A percentile compares a stretch with the other conserved stretches of the same genome.
These are phyloP conservation scores for Neurospora sublineolata DNA, from an alignment of 495 filamentous ascomycete species.

Conservation along the genomic window DNA sequence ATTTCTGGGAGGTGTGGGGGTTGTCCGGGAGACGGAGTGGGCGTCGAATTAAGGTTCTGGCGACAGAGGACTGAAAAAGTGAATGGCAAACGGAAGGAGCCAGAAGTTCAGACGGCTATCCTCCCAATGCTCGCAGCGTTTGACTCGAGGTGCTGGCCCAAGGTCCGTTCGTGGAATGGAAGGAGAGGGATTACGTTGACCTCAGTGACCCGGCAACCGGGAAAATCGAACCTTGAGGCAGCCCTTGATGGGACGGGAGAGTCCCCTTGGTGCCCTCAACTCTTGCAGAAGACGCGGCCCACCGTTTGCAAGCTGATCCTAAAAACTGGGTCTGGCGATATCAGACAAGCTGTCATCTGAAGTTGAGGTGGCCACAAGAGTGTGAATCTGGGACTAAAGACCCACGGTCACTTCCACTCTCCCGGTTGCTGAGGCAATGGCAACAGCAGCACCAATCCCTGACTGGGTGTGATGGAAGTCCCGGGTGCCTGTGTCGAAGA, in stretches of 20 bases:
- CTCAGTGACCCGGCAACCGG: neutral
- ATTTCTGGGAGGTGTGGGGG: neutral
- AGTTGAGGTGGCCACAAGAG: neutral
- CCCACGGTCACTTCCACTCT: neutral
- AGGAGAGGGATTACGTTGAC: neutral
- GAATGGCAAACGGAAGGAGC: neutral
- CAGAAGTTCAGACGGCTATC: neutral
- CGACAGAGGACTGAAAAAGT: neutral
- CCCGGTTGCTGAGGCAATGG: neutral
- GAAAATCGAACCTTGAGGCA: neutral
- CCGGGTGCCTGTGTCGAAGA: neutral
- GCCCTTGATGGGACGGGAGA: neutral
- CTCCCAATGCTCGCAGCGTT: neutral
- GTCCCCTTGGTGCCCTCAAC: neutral
- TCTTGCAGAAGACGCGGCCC: neutral
- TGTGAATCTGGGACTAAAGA: neutral
- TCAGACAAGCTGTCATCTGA: neutral
- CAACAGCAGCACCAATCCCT: neutral
- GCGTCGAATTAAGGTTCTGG: neutral
- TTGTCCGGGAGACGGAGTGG: neutral
- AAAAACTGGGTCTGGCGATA: neutral
- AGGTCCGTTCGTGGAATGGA: neutral
- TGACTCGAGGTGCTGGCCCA: neutral
- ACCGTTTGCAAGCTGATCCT: neutral
- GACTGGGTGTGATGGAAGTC: neutral